Base-by-base conservation (phyloP, 345 rosid species). In the Hypericum perforatum region DNA sequence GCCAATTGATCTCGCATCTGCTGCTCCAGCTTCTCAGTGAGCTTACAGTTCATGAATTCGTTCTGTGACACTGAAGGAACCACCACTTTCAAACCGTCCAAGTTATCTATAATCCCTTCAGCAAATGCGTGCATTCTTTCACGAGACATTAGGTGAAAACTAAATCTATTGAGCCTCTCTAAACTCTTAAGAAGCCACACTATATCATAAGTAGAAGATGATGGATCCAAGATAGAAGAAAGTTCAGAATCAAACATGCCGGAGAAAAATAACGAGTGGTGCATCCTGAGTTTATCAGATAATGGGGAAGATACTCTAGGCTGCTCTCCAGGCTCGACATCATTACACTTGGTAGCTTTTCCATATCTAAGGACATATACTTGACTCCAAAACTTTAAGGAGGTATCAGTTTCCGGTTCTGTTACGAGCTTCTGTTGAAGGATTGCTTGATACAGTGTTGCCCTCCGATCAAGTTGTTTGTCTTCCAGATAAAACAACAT, bases 1-100 rank as follows among this genome's bases (percentile, higher is more conserved):
- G 85, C 85, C 57, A 86, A 76, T 13, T 82, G 54, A 72, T 85
- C 98, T 16, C 81, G 80, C 79, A 91, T 74, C 73, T 91, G 96
- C 69, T 82, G 96, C 74, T 87, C 96, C 61, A 91, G 70, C 68
- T 91, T 91, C 75, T 88, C 95, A 7, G 96, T 82, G 73, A 91
- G 76, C 74, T 82, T 91, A 73, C 64, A 68, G 72, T 72, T 85
- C 60, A 85, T 83, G 73, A 87, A 87, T 51, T 76, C 90, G 60
- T 65, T 64, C 61, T 87, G 78, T 46, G 77, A 74, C 56, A 84
- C 74, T 32, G 79, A 76, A 59, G 56, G 62, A 67, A 71, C 70
- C 29, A 16, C 59, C 38, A 81, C 83, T 72, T 59, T 79, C 56
- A 86, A 64, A 69, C 69, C 64, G 66, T 82, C 89, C 77, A 87